These are phyloP conservation scores for Cerrena zonata DNA, from an alignment of 1,284 basidiomycete species.

Conservation along the genomic window DNA sequence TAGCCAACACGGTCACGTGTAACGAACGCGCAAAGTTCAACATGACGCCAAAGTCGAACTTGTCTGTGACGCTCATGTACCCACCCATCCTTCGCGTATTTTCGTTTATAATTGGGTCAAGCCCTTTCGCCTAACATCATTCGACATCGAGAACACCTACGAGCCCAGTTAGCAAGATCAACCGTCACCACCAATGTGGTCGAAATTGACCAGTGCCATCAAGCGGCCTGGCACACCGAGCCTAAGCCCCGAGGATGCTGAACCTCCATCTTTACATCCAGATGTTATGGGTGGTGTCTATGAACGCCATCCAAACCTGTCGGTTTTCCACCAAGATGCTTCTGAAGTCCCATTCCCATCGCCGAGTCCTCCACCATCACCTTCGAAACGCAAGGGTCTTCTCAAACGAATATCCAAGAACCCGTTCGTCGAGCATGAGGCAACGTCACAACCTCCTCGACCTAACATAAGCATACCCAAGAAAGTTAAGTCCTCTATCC, in stretches of 20 bases:
- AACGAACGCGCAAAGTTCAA: too few species aligned
- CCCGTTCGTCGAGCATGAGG: slow-evolving; percentile 16
- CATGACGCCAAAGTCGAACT: too few species aligned
- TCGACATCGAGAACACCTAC: too few species aligned
- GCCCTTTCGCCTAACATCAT: too few species aligned
- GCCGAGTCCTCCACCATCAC: slow-evolving; percentile 45
- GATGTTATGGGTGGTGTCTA: slow-evolving; percentile 47
- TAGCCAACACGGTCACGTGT: too few species aligned
- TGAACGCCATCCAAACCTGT: slow-evolving; percentile 56
- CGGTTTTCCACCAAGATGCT: slow-evolving; percentile 41
- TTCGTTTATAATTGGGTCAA: too few species aligned
- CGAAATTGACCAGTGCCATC: slow-evolving; percentile 52
- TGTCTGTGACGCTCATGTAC: too few species aligned
- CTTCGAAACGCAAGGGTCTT: slow-evolving; percentile 31
- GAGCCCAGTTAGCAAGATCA: too few species aligned
- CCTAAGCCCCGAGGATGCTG: slow-evolving; percentile 31
- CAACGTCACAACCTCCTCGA: not conserved
- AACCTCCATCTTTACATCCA: slow-evolving; percentile 28
- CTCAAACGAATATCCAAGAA: slow-evolving; percentile 33
- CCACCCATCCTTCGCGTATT: too few species aligned
- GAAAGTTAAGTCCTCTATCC: slow-evolving; percentile 49
- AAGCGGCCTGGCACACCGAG: slow-evolving; percentile 32
- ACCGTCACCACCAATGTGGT: too few species aligned
- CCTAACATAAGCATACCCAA: slow-evolving; percentile 33
- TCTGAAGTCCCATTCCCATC: slow-evolving; percentile 33